Conservation (phyloP, 2,329 filamentous ascomycete genomes). For the Arthrobotrys megalospora region DNA sequence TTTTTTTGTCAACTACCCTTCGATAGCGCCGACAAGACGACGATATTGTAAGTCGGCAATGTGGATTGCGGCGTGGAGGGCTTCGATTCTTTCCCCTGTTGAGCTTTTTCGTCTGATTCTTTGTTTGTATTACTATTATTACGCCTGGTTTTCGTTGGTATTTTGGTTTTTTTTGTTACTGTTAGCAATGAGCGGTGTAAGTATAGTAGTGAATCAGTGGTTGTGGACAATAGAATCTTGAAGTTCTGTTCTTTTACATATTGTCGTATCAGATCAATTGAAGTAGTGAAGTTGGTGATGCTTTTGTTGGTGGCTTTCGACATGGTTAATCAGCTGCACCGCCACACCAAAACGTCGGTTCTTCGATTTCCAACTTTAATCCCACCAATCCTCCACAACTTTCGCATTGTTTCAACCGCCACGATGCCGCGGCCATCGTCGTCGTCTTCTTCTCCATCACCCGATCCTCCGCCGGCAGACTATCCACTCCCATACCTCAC, state of each 20-base stretch:
- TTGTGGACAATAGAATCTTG: background rate
- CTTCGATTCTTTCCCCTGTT: conserved; percentile 38
- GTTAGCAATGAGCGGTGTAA: conserved; percentile 6
- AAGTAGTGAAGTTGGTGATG: background rate
- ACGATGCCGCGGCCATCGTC: conserved; percentile 33
- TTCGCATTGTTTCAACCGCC: conserved; percentile 7
- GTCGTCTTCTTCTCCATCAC: conserved; percentile 9
- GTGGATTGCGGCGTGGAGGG: conserved; percentile 52
- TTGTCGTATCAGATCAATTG: background rate
- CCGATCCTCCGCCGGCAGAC: conserved; percentile 23
- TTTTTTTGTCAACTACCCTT: conserved; percentile 37
- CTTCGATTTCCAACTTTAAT: conserved; percentile 14
- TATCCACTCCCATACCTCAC: conserved; percentile 51
- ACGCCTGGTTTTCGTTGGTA: conserved; percentile 25
- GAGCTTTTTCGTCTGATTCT: conserved; percentile 2
- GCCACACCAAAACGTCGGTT: conserved; percentile 22
- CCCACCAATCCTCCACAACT: conserved; percentile 11
- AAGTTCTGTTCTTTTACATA: background rate
- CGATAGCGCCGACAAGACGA: conserved; percentile 54
- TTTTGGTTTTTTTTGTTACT: conserved; percentile 3
- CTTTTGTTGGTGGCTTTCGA: conserved; percentile 33
- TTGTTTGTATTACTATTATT: conserved; percentile 43
- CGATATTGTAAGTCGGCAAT: conserved; percentile 4
- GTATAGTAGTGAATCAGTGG: conserved; percentile 4
- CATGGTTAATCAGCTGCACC: conserved; percentile 4